Evolutionary conservation across 257 asterid species (phyloP).

Genomic region (Knoxia roxburghii): DNA sequence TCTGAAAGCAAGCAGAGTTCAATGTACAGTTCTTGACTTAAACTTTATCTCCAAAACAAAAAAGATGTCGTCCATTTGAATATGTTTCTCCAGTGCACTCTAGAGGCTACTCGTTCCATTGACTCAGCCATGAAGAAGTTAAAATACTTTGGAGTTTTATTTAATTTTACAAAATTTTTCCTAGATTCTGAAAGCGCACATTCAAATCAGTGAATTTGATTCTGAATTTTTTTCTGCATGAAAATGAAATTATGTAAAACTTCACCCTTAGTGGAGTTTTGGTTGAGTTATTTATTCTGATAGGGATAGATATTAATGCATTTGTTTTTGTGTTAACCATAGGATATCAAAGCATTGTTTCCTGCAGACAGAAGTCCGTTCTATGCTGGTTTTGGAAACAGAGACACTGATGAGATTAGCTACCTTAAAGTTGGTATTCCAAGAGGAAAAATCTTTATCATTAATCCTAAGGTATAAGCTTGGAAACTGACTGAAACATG

Average conservation of each 20-base stretch:
- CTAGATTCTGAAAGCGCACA: neutral
- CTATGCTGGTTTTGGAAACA: constrained; percentile 97
- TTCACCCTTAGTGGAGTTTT: neutral
- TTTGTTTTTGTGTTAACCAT: neutral
- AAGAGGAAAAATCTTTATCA: constrained; percentile 78
- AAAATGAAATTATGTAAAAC: neutral
- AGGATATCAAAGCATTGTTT: constrained; percentile 81
- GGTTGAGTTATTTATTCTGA: neutral
- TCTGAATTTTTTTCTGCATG: neutral
- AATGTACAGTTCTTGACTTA: neutral
- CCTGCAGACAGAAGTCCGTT: constrained; percentile 81
- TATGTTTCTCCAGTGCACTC: neutral
- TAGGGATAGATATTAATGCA: neutral
- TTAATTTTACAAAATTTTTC: too few relatives aligned
- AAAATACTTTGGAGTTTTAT: too few relatives aligned
- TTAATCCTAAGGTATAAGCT: constrained; percentile 73
- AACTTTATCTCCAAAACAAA: neutral
- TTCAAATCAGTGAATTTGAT: neutral
- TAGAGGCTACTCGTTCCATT: neutral
- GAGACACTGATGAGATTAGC: constrained; percentile 94
- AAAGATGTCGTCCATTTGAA: neutral
- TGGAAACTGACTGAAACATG: constrained; percentile 1
- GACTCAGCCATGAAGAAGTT: neutral
- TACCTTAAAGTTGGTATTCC: constrained; percentile 95
- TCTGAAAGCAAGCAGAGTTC: neutral